Conservation (phyloP, 768 basidiomycete genomes). For the Suillus weaverae region DNA sequence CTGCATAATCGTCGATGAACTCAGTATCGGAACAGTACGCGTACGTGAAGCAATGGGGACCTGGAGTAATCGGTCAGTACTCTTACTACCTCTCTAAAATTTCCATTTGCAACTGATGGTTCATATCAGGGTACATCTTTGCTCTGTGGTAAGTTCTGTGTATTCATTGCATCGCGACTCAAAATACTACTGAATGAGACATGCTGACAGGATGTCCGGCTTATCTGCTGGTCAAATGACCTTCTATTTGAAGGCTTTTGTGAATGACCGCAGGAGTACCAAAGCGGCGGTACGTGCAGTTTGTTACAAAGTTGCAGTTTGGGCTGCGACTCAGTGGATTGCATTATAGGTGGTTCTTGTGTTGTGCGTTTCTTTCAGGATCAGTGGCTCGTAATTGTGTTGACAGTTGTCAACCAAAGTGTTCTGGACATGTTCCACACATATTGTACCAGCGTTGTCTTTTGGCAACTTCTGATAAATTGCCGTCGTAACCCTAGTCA, state of each 20-base stretch:
- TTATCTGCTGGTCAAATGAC: neutral
- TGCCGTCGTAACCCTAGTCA: neutral
- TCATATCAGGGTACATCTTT: neutral
- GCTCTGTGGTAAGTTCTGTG: neutral
- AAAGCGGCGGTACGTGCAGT: neutral
- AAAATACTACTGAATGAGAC: neutral
- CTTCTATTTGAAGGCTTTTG: neutral
- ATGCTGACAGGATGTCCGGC: neutral
- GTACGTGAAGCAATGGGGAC: neutral
- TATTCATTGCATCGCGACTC: neutral
- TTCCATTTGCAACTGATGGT: neutral
- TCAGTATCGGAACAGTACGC: neutral
- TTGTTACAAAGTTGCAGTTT: neutral
- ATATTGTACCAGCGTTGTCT: neutral
- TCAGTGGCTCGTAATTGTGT: neutral
- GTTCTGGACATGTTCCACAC: neutral
- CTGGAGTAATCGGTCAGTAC: neutral
- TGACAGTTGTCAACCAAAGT: neutral
- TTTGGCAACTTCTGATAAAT: neutral
- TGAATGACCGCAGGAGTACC: neutral
- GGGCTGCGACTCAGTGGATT: neutral
- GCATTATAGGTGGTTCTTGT: neutral
- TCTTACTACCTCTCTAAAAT: neutral
- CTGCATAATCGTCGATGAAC: neutral
- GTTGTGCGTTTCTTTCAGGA: neutral